Percentiles rank a stretch among this genome's conserved stretches.
These are phyloP conservation scores for Trichoderma brevicompactum DNA, from an alignment of 2,329 filamentous ascomycete species.

Conservation along the genomic window DNA sequence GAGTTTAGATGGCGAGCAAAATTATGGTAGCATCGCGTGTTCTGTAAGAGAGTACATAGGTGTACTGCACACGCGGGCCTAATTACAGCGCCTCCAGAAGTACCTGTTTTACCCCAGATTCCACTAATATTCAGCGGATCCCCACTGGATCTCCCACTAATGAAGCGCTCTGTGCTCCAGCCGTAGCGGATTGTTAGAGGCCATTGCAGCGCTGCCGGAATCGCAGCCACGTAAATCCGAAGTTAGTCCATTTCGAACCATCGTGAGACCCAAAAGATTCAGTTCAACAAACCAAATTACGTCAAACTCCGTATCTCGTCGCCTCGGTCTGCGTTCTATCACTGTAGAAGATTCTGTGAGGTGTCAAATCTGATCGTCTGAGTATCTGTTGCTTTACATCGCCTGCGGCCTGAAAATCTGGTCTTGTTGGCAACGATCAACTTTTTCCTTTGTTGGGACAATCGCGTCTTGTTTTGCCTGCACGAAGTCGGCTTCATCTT, in stretches of 20 bases:
- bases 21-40: conserved; percentile 15
- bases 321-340: not conserved
- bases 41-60: not conserved
- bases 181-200: too few species aligned
- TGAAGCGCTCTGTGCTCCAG: not conserved
- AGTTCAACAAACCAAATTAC: not conserved
- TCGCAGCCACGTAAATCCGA: conserved; percentile 30
- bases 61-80: conserved; percentile 19
- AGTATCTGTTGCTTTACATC: too few species aligned
- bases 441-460: not conserved
- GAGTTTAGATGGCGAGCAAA: conserved; percentile 10
- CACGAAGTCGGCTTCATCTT: not conserved
- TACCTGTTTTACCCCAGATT: conserved; percentile 26
- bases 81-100: conserved; percentile 17
- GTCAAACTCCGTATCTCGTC: not conserved
- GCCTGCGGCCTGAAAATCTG: too few species aligned
- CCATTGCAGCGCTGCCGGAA: conserved; percentile 14
- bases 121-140: conserved; percentile 25
- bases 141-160: conserved; percentile 27
- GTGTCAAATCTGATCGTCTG: too few species aligned
- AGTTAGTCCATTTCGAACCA: not conserved
- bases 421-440: not conserved
- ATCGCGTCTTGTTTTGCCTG: not conserved
- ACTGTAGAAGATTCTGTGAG: not conserved
- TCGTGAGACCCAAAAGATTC: not conserved